A percentile compares a stretch with the other conserved stretches of the same genome.
These are phyloP conservation scores for Eimeria acervulina DNA, from an alignment of 169 alveolate species.

Conservation along the genomic window DNA sequence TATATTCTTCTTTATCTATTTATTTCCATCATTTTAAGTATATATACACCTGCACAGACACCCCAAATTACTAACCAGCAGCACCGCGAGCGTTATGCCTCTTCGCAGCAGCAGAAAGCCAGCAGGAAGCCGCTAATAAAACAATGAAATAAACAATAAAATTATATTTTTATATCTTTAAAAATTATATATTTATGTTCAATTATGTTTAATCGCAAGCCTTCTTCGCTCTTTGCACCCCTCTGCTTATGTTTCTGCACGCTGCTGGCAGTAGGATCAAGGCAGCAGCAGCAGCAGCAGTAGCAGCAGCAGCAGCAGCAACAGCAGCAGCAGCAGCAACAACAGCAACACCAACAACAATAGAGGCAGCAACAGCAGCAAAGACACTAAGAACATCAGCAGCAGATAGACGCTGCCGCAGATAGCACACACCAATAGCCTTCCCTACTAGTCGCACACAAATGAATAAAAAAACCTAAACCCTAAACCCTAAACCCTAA, in stretches of 20 bases:
- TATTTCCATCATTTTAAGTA: background rate
- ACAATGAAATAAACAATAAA: background rate
- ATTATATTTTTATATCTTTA: background rate
- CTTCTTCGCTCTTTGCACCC: background rate
- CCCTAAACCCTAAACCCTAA: too few species aligned
- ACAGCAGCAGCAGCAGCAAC: background rate
- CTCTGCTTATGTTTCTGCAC: background rate
- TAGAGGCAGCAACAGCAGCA: background rate
- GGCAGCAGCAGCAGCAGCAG: slow-evolving; percentile 11
- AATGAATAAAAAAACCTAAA: too few species aligned
- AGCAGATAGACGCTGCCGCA: too few species aligned
- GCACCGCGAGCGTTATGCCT: too few species aligned
- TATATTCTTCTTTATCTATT: background rate
- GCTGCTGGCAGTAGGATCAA: background rate
- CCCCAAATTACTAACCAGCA: too few species aligned
- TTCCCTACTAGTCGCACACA: too few species aligned
- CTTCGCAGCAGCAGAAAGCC: too few species aligned
- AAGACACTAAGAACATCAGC: background rate
- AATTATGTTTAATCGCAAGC: background rate
- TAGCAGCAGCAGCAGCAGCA: slow-evolving; percentile 7
- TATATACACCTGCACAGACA: background rate
- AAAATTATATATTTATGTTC: background rate
- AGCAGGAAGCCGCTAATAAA: background rate
- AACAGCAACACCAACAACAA: background rate
- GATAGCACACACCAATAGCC: too few species aligned